Percentiles rank a stretch among this genome's conserved stretches.
phyloP scores from a whole-genome alignment of 495 filamentous ascomycete genomes.

The Xylaria scruposa region DNA sequence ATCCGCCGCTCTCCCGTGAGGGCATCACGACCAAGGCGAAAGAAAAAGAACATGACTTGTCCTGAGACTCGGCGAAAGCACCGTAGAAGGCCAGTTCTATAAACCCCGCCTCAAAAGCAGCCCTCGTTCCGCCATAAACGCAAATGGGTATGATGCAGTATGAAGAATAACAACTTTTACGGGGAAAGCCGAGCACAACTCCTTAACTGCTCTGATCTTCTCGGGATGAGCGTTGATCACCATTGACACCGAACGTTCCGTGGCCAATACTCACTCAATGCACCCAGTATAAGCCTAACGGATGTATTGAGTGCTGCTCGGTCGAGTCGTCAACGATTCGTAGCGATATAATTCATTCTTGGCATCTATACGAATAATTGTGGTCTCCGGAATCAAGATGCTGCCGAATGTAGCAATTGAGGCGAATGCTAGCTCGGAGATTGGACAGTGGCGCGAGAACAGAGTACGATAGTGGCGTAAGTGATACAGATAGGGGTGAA shows the following conservation, averaged over 20 bases:
- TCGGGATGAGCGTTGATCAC: neutral
- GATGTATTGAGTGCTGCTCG: neutral
- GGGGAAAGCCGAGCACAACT: neutral
- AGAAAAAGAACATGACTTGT: slow-evolving; percentile 4
- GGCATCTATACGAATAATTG: slow-evolving; percentile 3
- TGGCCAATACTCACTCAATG: neutral
- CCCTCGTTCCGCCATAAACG: slow-evolving; percentile 17
- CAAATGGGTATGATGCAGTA: slow-evolving; percentile 28
- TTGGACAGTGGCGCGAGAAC: neutral
- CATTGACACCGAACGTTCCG: neutral
- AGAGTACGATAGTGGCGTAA: neutral
- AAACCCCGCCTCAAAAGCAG: slow-evolving; percentile 1
- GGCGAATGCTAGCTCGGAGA: neutral
- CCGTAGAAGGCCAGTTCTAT: neutral
- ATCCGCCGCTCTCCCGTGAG: neutral
- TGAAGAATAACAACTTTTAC: slow-evolving; percentile 24
- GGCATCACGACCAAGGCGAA: slow-evolving; percentile 2
- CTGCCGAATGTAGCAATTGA: neutral
- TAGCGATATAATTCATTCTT: neutral
- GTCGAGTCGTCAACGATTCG: neutral
- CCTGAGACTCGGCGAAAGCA: neutral
- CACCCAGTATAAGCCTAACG: neutral
- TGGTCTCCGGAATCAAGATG: neutral
- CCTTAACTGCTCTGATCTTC: neutral
- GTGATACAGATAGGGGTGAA: neutral